A percentile compares a stretch with the other conserved stretches of the same genome.
Evolutionary conservation across 768 basidiomycete genomes (phyloP).

Genomic region (Psilocybe tampanensis): DNA sequence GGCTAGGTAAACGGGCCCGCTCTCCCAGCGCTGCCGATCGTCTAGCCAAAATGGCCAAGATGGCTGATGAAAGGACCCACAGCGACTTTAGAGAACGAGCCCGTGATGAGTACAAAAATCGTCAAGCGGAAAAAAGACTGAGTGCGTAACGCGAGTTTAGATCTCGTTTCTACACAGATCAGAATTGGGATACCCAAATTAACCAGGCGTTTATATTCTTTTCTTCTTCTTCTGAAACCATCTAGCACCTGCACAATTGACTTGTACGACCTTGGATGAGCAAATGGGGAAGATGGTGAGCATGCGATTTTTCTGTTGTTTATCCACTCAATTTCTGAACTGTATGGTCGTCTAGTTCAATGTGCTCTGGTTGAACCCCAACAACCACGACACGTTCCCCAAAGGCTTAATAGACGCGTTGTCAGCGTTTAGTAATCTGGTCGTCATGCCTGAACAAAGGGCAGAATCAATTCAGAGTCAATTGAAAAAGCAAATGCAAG

Average conservation of each 20-base stretch:
- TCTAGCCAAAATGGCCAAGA: slow-evolving; percentile 76
- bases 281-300: slow-evolving; percentile 66
- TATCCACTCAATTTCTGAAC: not conserved
- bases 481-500: slow-evolving; percentile 75
- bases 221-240: slow-evolving; percentile 5
- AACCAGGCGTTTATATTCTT: not conserved
- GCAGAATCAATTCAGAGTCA: slow-evolving; percentile 45
- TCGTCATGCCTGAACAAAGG: slow-evolving; percentile 24
- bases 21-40: slow-evolving; percentile 68
- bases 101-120: slow-evolving; percentile 73
- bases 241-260: slow-evolving; percentile 65
- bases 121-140: slow-evolving; percentile 72
- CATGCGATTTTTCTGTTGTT: slow-evolving; percentile 13
- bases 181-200: not conserved
- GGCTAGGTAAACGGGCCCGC: slow-evolving; percentile 64
- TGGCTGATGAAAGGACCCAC: slow-evolving; percentile 60
- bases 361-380: slow-evolving; percentile 76
- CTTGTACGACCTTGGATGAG: slow-evolving; percentile 77
- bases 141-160: slow-evolving; percentile 29
- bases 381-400: slow-evolving; percentile 66
- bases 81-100: slow-evolving; percentile 71
- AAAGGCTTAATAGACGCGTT: slow-evolving; percentile 63
- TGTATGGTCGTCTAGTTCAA: slow-evolving; percentile 61
- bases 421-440: slow-evolving; percentile 34
- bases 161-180: slow-evolving; percentile 9